Conservation (phyloP, 306 rosid species). For the Clitoria ternatea region DNA sequence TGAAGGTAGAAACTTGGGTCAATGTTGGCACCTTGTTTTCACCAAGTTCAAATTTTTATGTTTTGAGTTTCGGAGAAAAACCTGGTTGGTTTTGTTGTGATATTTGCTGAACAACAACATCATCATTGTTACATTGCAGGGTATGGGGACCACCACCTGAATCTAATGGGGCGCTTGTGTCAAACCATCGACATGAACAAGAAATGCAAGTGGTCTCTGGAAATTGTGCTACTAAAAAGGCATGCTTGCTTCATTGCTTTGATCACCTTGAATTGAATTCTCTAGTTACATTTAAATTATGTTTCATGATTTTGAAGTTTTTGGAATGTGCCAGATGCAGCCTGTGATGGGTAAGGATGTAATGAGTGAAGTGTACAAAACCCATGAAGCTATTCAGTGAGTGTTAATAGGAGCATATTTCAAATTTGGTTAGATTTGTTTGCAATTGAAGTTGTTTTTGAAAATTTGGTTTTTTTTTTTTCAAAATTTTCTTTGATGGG, state of each 20-base stretch:
- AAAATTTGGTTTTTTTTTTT: neutral
- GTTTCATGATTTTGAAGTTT: neutral
- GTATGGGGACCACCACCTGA: slow-evolving; percentile 49
- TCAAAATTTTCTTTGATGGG: slow-evolving; percentile 38
- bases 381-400: slow-evolving; percentile 79
- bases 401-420: slow-evolving; percentile 27
- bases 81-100: neutral
- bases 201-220: slow-evolving; percentile 58
- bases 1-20: neutral
- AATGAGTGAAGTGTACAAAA: slow-evolving; percentile 50
- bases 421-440: neutral
- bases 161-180: slow-evolving; percentile 45
- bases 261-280: neutral
- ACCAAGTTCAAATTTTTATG: neutral
- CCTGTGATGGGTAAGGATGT: slow-evolving; percentile 33
- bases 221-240: slow-evolving; percentile 49
- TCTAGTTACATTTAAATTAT: neutral
- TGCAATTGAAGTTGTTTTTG: slow-evolving; percentile 6
- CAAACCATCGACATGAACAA: slow-evolving; percentile 46
- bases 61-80: neutral
- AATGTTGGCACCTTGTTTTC: neutral
- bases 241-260: neutral
- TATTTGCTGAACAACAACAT: neutral
- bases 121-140: slow-evolving; percentile 28
- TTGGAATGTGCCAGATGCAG: slow-evolving; percentile 37